Base-by-base conservation (phyloP, 2,329 filamentous ascomycete species). In the Juglanconis juglandina region DNA sequence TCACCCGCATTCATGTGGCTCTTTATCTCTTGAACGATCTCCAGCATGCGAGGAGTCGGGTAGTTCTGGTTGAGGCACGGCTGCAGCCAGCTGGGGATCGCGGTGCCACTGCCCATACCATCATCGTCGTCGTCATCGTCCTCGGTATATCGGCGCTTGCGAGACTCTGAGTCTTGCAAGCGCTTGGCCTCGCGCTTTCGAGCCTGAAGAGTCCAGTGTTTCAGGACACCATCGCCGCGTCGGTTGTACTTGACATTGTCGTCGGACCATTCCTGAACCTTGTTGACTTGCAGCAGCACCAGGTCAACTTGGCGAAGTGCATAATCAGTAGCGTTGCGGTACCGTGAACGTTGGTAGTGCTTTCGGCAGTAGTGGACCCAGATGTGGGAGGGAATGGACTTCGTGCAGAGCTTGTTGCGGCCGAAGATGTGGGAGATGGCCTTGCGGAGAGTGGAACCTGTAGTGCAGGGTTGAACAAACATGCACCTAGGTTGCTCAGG, bases 351-450 rank as follows among this genome's bases (percentile, higher is more conserved):
- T 73, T 95, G 91, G 71, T 95, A 95, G 69, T 93, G 89, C 70
- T 93, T 93, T 41, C 91, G 85, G 72, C 91, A 95, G 70, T 85
- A 88, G 68, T 88, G 85, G 0, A 91, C 85, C 90, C 90, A 94
- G 2, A 91, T 82, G 30, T 83, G 74, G 5, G 82, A 75, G 0
- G 89, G 89, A 53, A 95, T 90, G 49, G 81, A 79, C 39, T 87
- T 82, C 0, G 91, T 95, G 68, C 86, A 88, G 7, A 83, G 79
- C 74, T 95, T 95, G 78, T 95, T 95, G 42, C 91, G 85, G 30
- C 91, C 91, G 66, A 94, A 94, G 58, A 93, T 83, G 68, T 95
- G 90, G 0, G 89, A 92, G 61, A 94, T 88, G 5, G 88, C 86
- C 74, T 94, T 94, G 52, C 91, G 85, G 32, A 82, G 81, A 58